These are phyloP conservation scores for Euphorbia pulcherrima DNA, from an alignment of 345 rosid species.

Conservation along the genomic window DNA sequence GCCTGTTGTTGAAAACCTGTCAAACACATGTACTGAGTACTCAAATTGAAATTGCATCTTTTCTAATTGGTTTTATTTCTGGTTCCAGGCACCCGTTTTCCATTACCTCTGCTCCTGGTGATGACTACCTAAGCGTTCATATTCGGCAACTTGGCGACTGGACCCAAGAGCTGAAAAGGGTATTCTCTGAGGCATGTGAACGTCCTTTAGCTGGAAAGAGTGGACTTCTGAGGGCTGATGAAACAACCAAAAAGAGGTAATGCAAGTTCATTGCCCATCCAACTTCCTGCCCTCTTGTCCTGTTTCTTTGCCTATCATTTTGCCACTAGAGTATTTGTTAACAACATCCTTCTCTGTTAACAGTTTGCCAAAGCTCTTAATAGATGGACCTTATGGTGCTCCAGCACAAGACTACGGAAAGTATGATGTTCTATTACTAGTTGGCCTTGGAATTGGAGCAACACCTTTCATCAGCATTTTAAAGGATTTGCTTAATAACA, in stretches of 20 bases:
- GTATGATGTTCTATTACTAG: constrained; percentile 83
- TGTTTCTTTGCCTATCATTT: background rate
- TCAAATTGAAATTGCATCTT: background rate
- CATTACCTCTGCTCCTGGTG: constrained; percentile 94
- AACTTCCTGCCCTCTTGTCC: background rate
- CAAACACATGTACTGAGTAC: background rate
- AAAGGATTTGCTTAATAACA: constrained; percentile 88
- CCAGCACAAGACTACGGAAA: constrained; percentile 91
- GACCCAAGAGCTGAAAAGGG: constrained; percentile 86
- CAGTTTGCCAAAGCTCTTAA: constrained; percentile 91
- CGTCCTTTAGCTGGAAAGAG: constrained; percentile 81
- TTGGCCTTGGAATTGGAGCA: constrained; percentile 97
- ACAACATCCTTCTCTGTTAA: constrained; percentile 12
- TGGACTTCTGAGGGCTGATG: constrained; percentile 97
- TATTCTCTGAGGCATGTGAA: constrained; percentile 53
- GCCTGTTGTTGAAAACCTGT: background rate
- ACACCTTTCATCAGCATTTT: constrained; percentile 97
- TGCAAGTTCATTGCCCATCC: background rate
- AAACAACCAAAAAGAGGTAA: constrained; percentile 78
- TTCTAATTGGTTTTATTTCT: constrained; percentile 1
- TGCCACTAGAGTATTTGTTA: background rate
- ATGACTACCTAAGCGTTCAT: constrained; percentile 88
- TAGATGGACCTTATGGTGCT: constrained; percentile 98
- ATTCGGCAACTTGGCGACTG: constrained; percentile 94
- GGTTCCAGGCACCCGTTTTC: constrained; percentile 96